phyloP scores from a whole-genome alignment of 441 rosid species.

The Rhodomyrtus psidioides region DNA sequence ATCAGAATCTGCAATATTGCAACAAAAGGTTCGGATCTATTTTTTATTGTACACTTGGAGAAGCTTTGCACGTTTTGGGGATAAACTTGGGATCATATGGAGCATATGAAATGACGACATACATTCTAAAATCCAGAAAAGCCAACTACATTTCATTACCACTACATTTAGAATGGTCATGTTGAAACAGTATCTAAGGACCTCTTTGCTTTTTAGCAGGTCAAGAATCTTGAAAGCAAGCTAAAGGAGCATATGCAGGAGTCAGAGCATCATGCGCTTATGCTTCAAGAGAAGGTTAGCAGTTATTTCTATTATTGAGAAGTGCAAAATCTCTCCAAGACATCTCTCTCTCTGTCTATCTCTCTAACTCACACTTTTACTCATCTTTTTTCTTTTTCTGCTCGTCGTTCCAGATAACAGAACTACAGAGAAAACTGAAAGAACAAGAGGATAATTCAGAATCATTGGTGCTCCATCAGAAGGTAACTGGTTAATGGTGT shows the following conservation, averaged over 20 bases:
- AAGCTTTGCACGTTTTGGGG: background rate
- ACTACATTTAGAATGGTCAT: background rate
- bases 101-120: background rate
- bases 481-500: constrained; percentile 24
- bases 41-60: background rate
- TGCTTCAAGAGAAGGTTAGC: constrained; percentile 55
- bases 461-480: constrained; percentile 35
- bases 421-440: constrained; percentile 37
- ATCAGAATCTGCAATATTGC: constrained; percentile 39
- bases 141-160: background rate
- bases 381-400: background rate
- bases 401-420: constrained; percentile 28
- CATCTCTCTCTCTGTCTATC: no score
- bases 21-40: constrained; percentile 40
- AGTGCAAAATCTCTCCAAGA: background rate
- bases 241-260: constrained; percentile 52
- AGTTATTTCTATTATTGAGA: background rate
- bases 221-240: constrained; percentile 63
- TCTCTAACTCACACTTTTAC: background rate
- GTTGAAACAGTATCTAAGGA: background rate
- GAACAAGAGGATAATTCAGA: constrained; percentile 36
- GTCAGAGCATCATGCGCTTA: constrained; percentile 34
- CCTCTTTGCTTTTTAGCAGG: constrained; percentile 24
- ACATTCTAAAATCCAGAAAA: background rate
- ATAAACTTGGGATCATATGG: background rate